Evolutionary conservation across 176 grass and related monocot genomes (phyloP), one percentile per base, ranked within the genome.

Genomic region (Eremochloa ophiuroides): DNA sequence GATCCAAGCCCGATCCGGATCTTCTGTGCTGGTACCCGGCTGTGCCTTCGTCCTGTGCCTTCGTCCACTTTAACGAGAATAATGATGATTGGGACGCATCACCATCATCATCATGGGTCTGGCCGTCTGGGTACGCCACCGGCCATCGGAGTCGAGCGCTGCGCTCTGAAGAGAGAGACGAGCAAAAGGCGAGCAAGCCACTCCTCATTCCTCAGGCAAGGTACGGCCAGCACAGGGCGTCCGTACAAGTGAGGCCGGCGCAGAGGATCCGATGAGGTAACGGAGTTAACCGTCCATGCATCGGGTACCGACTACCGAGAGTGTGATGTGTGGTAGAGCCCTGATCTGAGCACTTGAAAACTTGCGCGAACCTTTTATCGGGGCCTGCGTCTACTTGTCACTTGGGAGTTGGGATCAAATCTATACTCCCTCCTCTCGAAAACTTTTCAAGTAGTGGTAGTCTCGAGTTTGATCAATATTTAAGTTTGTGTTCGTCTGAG

Each of bases 271-370:
- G 7, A 37, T 1, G 51, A 20, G 4, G 11, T 63, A 81, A 77
- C 71, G 26, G 83, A 72, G 87, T 66, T 89, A 89, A 89, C 72
- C 78, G 83, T 7, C 78, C 83, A 85, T 12, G 10, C 82, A 53
- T 81, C 33, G 71, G 15, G 25, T 71, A 8, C 30, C 76, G 48
- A 6, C 74, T 42, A 22, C 50, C 48, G 18, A n/a, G n/a, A 48
- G 46, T 16, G 46, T 7, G 46, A 0, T 17, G 46, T 6, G 22
- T 17, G 22, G 1, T 13, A 40, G 61, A 70, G 44, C 44, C 16
- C 0, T 14, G 48, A n/a, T n/a, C 9, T 53, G 62, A 8, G 87
- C 78, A 85, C 60, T 62, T 48, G 23, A 55, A 89, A 70, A 53
- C n/a, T 85, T 56, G 40, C 23, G 72, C 50, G 37, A 64, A 33